A percentile compares a stretch with the other conserved stretches of the same genome.
These are phyloP conservation scores for Sugiyamaella xylanicola DNA, from an alignment of 1,139 yeast species.

Conservation along the genomic window DNA sequence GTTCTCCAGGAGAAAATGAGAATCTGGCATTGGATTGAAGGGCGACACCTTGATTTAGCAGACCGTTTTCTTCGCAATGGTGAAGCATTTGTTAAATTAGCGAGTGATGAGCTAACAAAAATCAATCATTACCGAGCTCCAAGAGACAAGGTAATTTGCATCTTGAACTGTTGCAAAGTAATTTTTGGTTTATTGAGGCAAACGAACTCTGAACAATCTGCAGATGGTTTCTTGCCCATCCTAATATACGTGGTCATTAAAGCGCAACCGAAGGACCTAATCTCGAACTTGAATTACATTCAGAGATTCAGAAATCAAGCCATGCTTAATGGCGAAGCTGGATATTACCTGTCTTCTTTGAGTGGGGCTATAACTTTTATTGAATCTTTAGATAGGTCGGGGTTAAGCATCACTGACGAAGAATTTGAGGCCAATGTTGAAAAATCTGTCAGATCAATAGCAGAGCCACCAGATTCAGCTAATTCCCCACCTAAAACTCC, in stretches of 20 bases:
- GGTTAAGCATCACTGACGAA: conserved; percentile 62
- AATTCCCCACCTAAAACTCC: conserved; percentile 38
- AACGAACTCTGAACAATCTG: conserved; percentile 71
- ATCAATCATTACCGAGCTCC: conserved; percentile 88
- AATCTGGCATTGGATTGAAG: conserved; percentile 73
- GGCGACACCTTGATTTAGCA: conserved; percentile 79
- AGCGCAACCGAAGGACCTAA: conserved; percentile 61
- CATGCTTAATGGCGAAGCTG: conserved; percentile 82
- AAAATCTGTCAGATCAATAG: conserved; percentile 38
- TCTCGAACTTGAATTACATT: conserved; percentile 80
- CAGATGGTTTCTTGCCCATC: conserved; percentile 89
- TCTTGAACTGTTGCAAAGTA: conserved; percentile 88
- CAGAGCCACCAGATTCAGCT: conserved; percentile 29
- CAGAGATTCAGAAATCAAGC: conserved; percentile 78
- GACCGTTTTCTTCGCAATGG: conserved; percentile 48
- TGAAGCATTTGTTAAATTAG: conserved; percentile 66
- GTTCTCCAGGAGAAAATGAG: conserved; percentile 58
- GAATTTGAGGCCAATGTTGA: conserved; percentile 55
- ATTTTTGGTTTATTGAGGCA: conserved; percentile 83
- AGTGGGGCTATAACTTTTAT: conserved; percentile 84
- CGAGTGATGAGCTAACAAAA: conserved; percentile 67
- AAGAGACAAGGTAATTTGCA: conserved; percentile 88
- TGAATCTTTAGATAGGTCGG: conserved; percentile 57
- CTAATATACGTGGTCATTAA: conserved; percentile 76
- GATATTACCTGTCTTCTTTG: conserved; percentile 82